Evolutionary conservation across 2,329 filamentous ascomycete genomes (phyloP).

Genomic region (Lizonia empirigonia): DNA sequence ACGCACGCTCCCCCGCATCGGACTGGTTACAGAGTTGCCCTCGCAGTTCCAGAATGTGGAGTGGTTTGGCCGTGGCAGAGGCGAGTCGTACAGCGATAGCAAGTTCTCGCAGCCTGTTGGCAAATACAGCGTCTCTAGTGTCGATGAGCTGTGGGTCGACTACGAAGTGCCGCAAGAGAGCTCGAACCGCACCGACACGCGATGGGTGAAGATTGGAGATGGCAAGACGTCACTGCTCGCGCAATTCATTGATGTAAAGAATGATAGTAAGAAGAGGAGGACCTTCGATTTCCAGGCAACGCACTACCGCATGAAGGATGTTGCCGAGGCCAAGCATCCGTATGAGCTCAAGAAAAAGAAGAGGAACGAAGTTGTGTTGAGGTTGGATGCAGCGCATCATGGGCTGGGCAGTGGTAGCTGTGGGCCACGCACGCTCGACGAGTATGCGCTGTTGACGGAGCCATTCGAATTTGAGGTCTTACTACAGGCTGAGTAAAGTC

Average conservation of each 20-base stretch:
- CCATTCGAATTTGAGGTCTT: conserved; percentile 48
- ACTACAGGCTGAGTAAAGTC: conserved; percentile 24
- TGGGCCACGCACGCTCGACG: conserved; percentile 58
- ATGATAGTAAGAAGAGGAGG: conserved; percentile 18
- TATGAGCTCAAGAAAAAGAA: conserved; percentile 63
- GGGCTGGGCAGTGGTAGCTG: conserved; percentile 68
- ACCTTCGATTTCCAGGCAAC: conserved; percentile 59
- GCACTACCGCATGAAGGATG: conserved; percentile 58
- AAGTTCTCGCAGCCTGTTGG: conserved; percentile 63
- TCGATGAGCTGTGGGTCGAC: conserved; percentile 60
- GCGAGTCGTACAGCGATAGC: conserved; percentile 70
- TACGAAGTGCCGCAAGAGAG: conserved; percentile 74
- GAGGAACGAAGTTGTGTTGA: conserved; percentile 61
- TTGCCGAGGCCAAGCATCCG: conserved; percentile 67
- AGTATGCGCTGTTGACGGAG: conserved; percentile 48
- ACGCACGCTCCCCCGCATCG: conserved; percentile 64
- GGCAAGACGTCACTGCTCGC: conserved; percentile 25
- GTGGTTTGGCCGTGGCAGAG: conserved; percentile 70
- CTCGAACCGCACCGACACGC: conserved; percentile 66
- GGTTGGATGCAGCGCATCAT: conserved; percentile 67
- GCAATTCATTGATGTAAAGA: conserved; percentile 36
- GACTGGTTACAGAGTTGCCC: conserved; percentile 62
- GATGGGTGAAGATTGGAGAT: conserved; percentile 57
- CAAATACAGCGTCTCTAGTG: conserved; percentile 49
- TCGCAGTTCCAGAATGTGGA: conserved; percentile 54